Base-by-base conservation (phyloP, 345 rosid genomes). In the Aquilaria malaccensis region DNA sequence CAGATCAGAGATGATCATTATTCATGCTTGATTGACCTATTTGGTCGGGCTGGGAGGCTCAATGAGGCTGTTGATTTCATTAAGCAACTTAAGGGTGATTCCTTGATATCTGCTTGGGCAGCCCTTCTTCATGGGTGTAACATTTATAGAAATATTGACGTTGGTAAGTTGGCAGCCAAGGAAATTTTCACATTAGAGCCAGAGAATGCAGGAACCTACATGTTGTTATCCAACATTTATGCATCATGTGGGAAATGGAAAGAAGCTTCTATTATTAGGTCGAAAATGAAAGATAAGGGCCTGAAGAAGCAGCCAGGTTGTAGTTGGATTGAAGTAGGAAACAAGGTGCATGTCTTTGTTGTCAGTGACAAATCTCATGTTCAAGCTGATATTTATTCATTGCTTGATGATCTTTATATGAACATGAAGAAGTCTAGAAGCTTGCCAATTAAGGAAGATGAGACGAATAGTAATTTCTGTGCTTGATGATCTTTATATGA, bases 261-360 rank as follows among this genome's bases (percentile, higher is more conserved):
- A 61, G 81, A 84, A 30, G 89, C 87, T 52, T 74, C 77, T 13
- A 72, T 70, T 56, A 59, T 82, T 75, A 81, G 91, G 67, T 65
- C 45, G 67, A 60, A 56, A 67, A 79, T 89, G 89, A 86, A 86
- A 77, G 80, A 75, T 13, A 80, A 61, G 59, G 87, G 87, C 41
- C 60, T 89, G 64, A 86, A 84, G 81, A 89, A 89, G 64, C 84
- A 70, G 60, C 94, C 96, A 0, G 91, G 96, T 32, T 81, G 87
- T 59, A 86, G 96, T 72, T 89, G 96, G 94, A 66, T 86, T 63
- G 71, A 69, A 62, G 58, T 84, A 10, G 79, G 71, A 64, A 79
- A 72, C 52, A 74, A 59, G 64, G 69, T 56, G 59, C 76, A 82
- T 66, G 75, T 74, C 55, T 88, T 86, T 67, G 73, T 81, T 1